Conservation (phyloP, 768 basidiomycete genomes). For the Mycena capillaripes region DNA sequence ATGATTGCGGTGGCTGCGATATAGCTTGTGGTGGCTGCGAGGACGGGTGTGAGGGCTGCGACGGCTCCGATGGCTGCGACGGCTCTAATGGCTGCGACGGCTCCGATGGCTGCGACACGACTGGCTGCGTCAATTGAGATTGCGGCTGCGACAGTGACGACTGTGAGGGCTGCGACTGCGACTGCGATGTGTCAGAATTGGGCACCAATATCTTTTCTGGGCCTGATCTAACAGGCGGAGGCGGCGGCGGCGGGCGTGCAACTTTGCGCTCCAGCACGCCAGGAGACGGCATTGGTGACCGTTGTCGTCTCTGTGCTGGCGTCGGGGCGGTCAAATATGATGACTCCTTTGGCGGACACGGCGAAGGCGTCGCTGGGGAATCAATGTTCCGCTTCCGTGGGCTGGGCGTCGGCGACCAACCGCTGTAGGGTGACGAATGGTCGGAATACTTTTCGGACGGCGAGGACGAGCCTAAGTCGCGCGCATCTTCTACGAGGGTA, state of each 20-base stretch:
- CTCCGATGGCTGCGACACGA: background rate
- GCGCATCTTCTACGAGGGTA: constrained; percentile 25
- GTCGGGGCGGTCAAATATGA: constrained; percentile 49
- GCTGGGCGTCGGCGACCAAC: constrained; percentile 22
- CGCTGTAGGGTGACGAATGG: constrained; percentile 25
- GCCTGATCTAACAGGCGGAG: constrained; percentile 47
- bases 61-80: constrained; percentile 21
- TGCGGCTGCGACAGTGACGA: constrained; percentile 9
- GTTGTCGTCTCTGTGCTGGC: constrained; percentile 47
- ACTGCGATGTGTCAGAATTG: constrained; percentile 66
- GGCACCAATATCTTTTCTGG: constrained; percentile 64
- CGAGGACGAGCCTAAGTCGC: constrained; percentile 26
- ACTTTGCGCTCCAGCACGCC: constrained; percentile 55
- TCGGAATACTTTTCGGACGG: constrained; percentile 30
- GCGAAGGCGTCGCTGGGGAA: constrained; percentile 16
- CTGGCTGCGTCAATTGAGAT: background rate
- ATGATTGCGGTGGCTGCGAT: constrained; percentile 26
- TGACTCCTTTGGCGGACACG: constrained; percentile 17
- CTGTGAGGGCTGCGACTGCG: constrained; percentile 39
- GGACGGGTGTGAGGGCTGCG: constrained; percentile 12
- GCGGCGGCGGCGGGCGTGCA: constrained; percentile 55
- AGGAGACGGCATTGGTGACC: constrained; percentile 30
- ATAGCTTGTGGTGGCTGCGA: constrained; percentile 47
- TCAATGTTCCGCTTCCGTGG: background rate
- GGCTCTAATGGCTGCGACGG: constrained; percentile 6